Percentiles rank a stretch among this genome's conserved stretches.
These are phyloP conservation scores for Salvia splendens DNA, from an alignment of 257 asterid species.

Conservation along the genomic window DNA sequence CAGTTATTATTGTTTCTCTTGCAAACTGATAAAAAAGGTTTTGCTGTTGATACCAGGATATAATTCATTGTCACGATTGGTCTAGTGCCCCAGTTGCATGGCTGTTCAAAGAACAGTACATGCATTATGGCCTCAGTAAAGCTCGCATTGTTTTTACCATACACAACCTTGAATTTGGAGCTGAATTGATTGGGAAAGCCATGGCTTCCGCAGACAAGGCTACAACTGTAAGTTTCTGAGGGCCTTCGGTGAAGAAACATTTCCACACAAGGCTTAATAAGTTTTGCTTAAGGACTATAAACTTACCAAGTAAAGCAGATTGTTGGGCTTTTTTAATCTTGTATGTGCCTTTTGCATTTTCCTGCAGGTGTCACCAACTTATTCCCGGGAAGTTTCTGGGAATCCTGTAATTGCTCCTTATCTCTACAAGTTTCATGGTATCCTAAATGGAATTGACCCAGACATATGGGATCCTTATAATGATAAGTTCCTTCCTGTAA, in stretches of 20 bases:
- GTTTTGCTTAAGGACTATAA: constrained; percentile 23
- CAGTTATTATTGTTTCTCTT: constrained; percentile 18
- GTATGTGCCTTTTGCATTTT: constrained; percentile 20
- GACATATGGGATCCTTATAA: constrained; percentile 98
- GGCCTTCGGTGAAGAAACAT: constrained; percentile 8
- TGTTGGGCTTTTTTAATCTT: constrained; percentile 7
- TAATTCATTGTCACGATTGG: constrained; percentile 98
- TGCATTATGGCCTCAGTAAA: constrained; percentile 83
- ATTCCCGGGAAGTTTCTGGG: constrained; percentile 81
- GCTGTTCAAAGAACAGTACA: constrained; percentile 86
- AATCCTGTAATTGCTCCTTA: constrained; percentile 72
- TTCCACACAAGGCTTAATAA: constrained; percentile 19
- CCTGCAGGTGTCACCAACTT: constrained; percentile 94
- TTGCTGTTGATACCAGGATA: constrained; percentile 58
- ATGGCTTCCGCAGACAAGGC: constrained; percentile 76
- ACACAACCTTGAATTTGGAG: constrained; percentile 98
- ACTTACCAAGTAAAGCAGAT: constrained; percentile 18
- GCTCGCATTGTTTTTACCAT: constrained; percentile 91
- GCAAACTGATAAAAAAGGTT: constrained; percentile 15
- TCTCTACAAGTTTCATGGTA: constrained; percentile 90
- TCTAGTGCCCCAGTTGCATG: constrained; percentile 99
- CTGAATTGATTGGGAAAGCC: constrained; percentile 76
- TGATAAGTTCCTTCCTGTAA: constrained; percentile 86
- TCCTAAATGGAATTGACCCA: constrained; percentile 93
- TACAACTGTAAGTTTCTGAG: constrained; percentile 69